Percentiles rank a stretch among this genome's conserved stretches.
Evolutionary conservation across 495 filamentous ascomycete genomes (phyloP).

Genomic region (Bryoglossum gracile): DNA sequence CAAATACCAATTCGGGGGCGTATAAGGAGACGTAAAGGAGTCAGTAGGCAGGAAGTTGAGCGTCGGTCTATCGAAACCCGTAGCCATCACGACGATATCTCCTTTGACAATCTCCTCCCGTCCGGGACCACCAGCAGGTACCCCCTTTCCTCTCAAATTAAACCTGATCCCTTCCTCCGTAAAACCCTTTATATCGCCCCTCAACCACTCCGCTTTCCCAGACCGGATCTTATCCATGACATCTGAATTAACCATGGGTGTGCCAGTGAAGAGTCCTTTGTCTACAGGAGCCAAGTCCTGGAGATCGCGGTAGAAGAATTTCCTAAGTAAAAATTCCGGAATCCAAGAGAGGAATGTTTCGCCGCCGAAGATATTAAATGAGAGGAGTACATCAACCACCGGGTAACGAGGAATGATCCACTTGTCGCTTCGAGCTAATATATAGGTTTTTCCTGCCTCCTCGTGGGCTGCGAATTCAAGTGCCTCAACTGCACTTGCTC

Average conservation of each 20-base stretch:
- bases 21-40: conserved; percentile 62
- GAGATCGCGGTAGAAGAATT: conserved; percentile 83
- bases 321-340: conserved; percentile 64
- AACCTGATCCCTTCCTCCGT: conserved; percentile 58
- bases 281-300: conserved; percentile 62
- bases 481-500: conserved; percentile 76
- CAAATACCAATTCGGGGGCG: conserved; percentile 80
- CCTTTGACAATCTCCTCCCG: conserved; percentile 52
- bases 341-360: conserved; percentile 71
- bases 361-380: conserved; percentile 71
- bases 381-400: conserved; percentile 62
- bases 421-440: conserved; percentile 74
- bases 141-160: conserved; percentile 63
- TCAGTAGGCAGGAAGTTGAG: conserved; percentile 66
- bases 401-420: conserved; percentile 84
- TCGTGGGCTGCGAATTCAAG: conserved; percentile 69
- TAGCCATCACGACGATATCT: conserved; percentile 79
- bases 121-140: conserved; percentile 67
- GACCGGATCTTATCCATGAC: conserved; percentile 71
- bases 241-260: conserved; percentile 80
- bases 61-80: conserved; percentile 67
- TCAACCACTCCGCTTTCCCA: conserved; percentile 70
- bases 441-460: conserved; percentile 58
- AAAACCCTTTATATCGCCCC: conserved; percentile 67
- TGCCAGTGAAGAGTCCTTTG: conserved; percentile 70